phyloP scores from a whole-genome alignment of 2,329 filamentous ascomycete species.

The Didymella keratinophila region DNA sequence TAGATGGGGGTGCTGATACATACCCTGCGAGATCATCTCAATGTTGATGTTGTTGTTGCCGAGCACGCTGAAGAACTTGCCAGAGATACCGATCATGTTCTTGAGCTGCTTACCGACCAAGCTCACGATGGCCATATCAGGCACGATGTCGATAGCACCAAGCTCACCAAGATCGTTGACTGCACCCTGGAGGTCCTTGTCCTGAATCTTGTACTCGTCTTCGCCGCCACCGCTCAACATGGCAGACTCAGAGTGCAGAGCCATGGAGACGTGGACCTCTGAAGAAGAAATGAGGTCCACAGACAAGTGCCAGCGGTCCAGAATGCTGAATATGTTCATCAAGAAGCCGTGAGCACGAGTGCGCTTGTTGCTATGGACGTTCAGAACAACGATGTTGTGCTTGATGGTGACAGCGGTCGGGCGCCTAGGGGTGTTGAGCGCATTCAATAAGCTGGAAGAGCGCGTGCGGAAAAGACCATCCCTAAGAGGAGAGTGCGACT shows the following conservation, averaged over 20 bases:
- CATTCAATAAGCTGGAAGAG: conserved; percentile 54
- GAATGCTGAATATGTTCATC: conserved; percentile 88
- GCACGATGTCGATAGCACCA: conserved; percentile 88
- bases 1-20: conserved; percentile 30
- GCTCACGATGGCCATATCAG: conserved; percentile 94
- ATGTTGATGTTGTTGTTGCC: conserved; percentile 96
- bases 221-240: conserved; percentile 58
- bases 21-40: conserved; percentile 99
- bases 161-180: conserved; percentile 78
- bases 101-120: conserved; percentile 96
- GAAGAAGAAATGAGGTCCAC: conserved; percentile 96
- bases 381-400: conserved; percentile 94
- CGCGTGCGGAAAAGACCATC: conserved; percentile 62
- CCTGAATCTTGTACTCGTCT: conserved; percentile 59
- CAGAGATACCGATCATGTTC: conserved; percentile 92
- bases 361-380: conserved; percentile 97
- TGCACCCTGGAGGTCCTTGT: conserved; percentile 57
- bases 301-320: conserved; percentile 85
- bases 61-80: conserved; percentile 92
- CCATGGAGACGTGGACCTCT: conserved; percentile 97
- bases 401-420: conserved; percentile 88
- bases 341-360: conserved; percentile 97
- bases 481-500: conserved; percentile 64
- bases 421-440: conserved; percentile 58
- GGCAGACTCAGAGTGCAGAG: conserved; percentile 79